Conservation (phyloP, 2,329 filamentous ascomycete species). For the Didymella segeticola region DNA sequence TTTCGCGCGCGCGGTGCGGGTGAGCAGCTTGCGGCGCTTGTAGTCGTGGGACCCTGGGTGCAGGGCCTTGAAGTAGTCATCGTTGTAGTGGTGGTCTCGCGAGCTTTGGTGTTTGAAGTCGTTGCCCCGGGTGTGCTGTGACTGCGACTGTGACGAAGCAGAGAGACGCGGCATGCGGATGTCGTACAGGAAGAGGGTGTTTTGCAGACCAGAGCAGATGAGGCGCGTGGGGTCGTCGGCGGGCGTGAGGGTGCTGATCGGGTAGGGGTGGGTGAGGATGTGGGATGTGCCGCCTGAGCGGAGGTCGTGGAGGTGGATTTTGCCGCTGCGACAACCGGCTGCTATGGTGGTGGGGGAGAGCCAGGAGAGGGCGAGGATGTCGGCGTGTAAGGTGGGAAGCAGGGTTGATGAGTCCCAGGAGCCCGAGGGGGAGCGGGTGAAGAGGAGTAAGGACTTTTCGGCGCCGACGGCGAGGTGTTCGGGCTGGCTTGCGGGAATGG, state of each 20-base stretch:
- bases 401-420: conserved; percentile 27
- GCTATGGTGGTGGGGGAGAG: conserved; percentile 38
- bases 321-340: conserved; percentile 42
- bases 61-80: conserved; percentile 19
- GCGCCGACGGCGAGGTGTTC: conserved; percentile 45
- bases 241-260: conserved; percentile 31
- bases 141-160: no score
- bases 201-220: conserved; percentile 35
- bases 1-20: conserved; percentile 9
- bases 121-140: no score
- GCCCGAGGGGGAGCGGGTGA: conserved; percentile 27
- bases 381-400: conserved; percentile 22
- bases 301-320: conserved; percentile 43
- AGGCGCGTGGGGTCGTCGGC: conserved; percentile 37
- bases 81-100: conserved; percentile 21
- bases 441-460: conserved; percentile 33
- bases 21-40: conserved; percentile 25
- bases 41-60: conserved; percentile 14
- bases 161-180: conserved; percentile 29
- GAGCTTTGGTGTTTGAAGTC: neutral
- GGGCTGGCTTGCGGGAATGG: conserved; percentile 25
- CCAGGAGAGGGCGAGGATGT: conserved; percentile 47
- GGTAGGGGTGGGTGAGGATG: conserved; percentile 35
- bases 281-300: conserved; percentile 32
- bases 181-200: conserved; percentile 42